Evolutionary conservation across 2,329 filamentous ascomycete species (phyloP).

Genomic region (Colletotrichum godetiae): DNA sequence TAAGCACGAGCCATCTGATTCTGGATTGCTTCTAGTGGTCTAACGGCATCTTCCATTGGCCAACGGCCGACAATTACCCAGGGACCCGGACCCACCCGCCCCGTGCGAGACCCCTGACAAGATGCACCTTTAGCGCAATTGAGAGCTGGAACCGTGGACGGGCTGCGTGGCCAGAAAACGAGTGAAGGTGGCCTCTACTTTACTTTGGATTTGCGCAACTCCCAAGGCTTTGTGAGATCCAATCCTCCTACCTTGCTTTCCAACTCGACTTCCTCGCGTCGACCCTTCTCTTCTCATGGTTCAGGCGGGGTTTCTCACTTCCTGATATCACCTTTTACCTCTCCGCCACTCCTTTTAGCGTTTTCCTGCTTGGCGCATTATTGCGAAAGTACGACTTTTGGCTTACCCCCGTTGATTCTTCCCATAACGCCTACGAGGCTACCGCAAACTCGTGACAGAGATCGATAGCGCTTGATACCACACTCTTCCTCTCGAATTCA

Average conservation of each 20-base stretch:
- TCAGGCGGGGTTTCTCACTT: slow-evolving; percentile 30
- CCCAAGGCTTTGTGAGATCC: background rate
- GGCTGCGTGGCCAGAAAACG: slow-evolving; percentile 36
- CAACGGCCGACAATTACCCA: slow-evolving; percentile 28
- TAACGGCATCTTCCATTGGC: slow-evolving; percentile 31
- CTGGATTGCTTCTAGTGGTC: slow-evolving; percentile 2
- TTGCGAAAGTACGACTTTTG: slow-evolving; percentile 14
- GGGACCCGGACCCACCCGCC: background rate
- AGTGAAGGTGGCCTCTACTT: slow-evolving; percentile 52
- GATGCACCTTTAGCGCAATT: slow-evolving; percentile 26
- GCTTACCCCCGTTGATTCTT: slow-evolving; percentile 17
- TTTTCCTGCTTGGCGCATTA: slow-evolving; percentile 35
- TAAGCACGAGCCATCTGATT: slow-evolving; percentile 24
- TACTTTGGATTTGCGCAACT: background rate
- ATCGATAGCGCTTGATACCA: slow-evolving; percentile 4
- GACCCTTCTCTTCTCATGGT: slow-evolving; percentile 27
- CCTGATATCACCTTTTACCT: slow-evolving; percentile 22
- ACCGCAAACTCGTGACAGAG: slow-evolving; percentile 10
- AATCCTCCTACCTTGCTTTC: background rate
- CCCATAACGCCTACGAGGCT: slow-evolving; percentile 17
- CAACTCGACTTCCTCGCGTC: slow-evolving; percentile 1
- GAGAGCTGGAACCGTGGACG: slow-evolving; percentile 6
- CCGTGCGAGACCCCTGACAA: slow-evolving; percentile 33
- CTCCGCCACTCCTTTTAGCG: slow-evolving; percentile 34
- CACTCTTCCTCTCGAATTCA: slow-evolving; percentile 20